A percentile compares a stretch with the other conserved stretches of the same genome.
Evolutionary conservation across 768 basidiomycete species (phyloP).

Genomic region (Panaeolus cyanescens): DNA sequence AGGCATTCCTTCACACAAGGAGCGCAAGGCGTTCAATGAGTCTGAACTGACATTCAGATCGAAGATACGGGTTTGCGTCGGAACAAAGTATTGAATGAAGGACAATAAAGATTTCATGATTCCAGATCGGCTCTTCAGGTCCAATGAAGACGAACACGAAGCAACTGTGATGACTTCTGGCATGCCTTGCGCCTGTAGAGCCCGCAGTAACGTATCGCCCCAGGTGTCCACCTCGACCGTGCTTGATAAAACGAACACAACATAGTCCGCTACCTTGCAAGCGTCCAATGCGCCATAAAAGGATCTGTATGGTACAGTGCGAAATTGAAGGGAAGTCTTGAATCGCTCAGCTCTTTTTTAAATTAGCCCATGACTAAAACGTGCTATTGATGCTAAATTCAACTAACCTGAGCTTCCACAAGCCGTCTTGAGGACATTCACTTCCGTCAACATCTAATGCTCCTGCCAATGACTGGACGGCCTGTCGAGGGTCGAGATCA

Average conservation of each 20-base stretch:
- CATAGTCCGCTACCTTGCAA: constrained; percentile 88
- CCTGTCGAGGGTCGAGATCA: constrained; percentile 56
- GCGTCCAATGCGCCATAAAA: constrained; percentile 84
- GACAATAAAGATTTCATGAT: constrained; percentile 89
- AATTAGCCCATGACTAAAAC: background rate
- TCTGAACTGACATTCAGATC: constrained; percentile 71
- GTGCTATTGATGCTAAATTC: background rate
- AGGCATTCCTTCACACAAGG: constrained; percentile 85
- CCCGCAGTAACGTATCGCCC: constrained; percentile 87
- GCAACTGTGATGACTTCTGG: constrained; percentile 81
- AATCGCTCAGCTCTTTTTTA: constrained; percentile 76
- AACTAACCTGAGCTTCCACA: constrained; percentile 71
- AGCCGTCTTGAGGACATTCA: constrained; percentile 51
- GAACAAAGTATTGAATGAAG: constrained; percentile 95
- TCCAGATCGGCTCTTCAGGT: constrained; percentile 62
- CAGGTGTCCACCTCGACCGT: constrained; percentile 78
- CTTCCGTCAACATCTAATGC: constrained; percentile 57
- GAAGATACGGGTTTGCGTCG: constrained; percentile 73
- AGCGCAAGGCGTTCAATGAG: constrained; percentile 68
- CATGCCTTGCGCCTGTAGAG: constrained; percentile 88
- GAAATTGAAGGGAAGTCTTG: constrained; percentile 89
- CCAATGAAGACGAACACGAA: constrained; percentile 52
- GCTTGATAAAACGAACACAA: constrained; percentile 82
- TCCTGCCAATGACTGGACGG: constrained; percentile 58
- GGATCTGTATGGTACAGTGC: constrained; percentile 69